Evolutionary conservation across 495 filamentous ascomycete genomes (phyloP), one percentile per base, ranked within the genome.

Genomic region (Niebla homalea): DNA sequence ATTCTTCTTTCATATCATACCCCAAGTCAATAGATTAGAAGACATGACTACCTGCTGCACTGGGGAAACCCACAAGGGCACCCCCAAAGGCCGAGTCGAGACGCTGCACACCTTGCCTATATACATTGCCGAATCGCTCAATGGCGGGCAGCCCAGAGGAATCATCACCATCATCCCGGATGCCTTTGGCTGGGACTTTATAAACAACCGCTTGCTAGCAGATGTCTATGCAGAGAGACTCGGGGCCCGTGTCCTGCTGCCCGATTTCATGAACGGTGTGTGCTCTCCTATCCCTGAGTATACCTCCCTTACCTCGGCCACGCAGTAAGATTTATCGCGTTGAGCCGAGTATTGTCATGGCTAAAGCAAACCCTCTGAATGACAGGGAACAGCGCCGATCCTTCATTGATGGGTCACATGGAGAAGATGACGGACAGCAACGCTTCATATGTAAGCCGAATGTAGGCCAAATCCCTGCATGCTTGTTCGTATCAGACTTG

Each of bases 201-300:
- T 62, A 19, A 81, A 83, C 55, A 69, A 65, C 32, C 63, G 77
- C 5, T 56, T 76, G 0, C 57, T 81, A 11, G 70, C 73, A 4
- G 77, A 83, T 53, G 48, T 58, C 22, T 78, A 74, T 52, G 74
- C 77, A 3, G 59, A 67, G 22, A 67, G 67, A 49, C 68, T 70
- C 0, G 65, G 60, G 11, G 73, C 65, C 53, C 60, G 57, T 4
- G 75, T 81, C 25, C 77, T 75, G 53, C 53, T 77, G 38, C 79
- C 78, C 0, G 76, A 83, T 49, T 77, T 82, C 54, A 76, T 80
- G 74, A 60, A 68, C 47, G 77, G 78, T 76, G 36, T 49, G 60
- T 60, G 16, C 11, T 20, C 12, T 23, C 43, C 2, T 19, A 32
- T 21, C 22, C 21, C 8, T 0, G 26, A 1, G 26, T 36, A 1